A percentile compares a stretch with the other conserved stretches of the same genome.
phyloP scores from a whole-genome alignment of 345 rosid species.

The Lepidium sativum region DNA sequence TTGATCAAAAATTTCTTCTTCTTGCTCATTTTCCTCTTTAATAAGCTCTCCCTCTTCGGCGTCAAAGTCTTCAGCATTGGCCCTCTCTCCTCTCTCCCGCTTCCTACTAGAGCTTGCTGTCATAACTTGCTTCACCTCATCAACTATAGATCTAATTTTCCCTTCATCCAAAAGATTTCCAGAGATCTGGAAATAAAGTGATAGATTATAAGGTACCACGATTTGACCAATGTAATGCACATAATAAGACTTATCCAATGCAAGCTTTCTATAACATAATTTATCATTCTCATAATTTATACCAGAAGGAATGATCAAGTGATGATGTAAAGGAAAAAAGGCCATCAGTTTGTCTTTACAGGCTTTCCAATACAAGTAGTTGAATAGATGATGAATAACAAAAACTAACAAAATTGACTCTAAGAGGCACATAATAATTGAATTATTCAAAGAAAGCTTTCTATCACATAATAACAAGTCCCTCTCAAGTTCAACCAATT shows the following conservation, averaged over 20 bases:
- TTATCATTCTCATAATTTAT: background rate
- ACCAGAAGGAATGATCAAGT: background rate
- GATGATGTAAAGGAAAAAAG: background rate
- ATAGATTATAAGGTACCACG: background rate
- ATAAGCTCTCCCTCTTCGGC: conserved; percentile 97
- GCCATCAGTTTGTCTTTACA: background rate
- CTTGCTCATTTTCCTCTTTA: conserved; percentile 98
- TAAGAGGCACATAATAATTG: background rate
- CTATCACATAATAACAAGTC: background rate
- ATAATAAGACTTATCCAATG: background rate
- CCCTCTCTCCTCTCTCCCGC: conserved; percentile 86
- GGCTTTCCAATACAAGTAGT: background rate
- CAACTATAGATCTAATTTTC: conserved; percentile 88
- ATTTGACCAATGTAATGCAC: background rate
- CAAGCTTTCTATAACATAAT: background rate
- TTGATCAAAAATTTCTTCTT: conserved; percentile 99
- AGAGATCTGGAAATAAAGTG: conserved; percentile 52
- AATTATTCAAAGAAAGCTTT: background rate
- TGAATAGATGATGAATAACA: background rate
- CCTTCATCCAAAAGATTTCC: conserved; percentile 71
- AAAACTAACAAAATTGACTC: background rate
- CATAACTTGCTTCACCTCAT: conserved; percentile 85
- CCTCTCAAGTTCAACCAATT: background rate
- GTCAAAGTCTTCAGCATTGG: conserved; percentile 96
- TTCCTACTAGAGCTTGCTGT: conserved; percentile 97